Percentiles rank a stretch among this genome's conserved stretches.
Conservation (phyloP, 208 protist genomes). For the Trypanosoma rangeli region DNA sequence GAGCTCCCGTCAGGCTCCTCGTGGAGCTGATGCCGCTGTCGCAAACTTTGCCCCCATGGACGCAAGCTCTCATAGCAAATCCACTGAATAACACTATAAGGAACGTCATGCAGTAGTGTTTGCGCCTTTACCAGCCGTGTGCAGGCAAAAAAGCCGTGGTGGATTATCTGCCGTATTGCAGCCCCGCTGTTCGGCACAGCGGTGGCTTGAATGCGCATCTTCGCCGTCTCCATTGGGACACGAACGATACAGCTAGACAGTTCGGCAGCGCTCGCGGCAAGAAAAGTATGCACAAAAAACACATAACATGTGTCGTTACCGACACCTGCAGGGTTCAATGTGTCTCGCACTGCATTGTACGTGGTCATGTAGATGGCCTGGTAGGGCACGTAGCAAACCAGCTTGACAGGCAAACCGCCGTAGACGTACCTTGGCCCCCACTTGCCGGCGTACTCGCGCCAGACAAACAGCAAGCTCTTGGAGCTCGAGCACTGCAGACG, state of each 20-base stretch:
- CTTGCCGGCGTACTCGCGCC: conserved; percentile 47
- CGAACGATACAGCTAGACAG: conserved; percentile 53
- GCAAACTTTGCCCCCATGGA: conserved; percentile 37
- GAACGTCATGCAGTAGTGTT: conserved; percentile 78
- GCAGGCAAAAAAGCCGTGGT: conserved; percentile 41
- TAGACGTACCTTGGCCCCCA: conserved; percentile 72
- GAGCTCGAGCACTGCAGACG: conserved; percentile 47
- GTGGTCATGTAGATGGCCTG: conserved; percentile 70
- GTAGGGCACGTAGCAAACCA: conserved; percentile 76
- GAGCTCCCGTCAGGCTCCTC: not conserved
- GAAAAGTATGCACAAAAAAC: conserved; percentile 41
- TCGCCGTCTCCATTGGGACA: conserved; percentile 86
- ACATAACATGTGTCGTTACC: not conserved
- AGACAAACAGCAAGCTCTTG: conserved; percentile 27
- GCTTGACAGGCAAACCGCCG: conserved; percentile 69
- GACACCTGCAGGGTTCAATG: conserved; percentile 6
- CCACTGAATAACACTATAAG: conserved; percentile 82
- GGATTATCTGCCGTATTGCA: conserved; percentile 49
- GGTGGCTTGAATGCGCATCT: conserved; percentile 76
- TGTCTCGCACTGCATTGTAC: conserved; percentile 45
- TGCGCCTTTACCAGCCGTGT: conserved; percentile 58
- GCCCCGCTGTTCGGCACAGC: conserved; percentile 38
- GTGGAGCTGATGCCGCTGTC: conserved; percentile 3
- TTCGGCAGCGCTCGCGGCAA: conserved; percentile 56
- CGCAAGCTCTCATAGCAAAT: conserved; percentile 72